Base-by-base conservation (phyloP, 257 asterid genomes). In the Scutellaria galericulata region DNA sequence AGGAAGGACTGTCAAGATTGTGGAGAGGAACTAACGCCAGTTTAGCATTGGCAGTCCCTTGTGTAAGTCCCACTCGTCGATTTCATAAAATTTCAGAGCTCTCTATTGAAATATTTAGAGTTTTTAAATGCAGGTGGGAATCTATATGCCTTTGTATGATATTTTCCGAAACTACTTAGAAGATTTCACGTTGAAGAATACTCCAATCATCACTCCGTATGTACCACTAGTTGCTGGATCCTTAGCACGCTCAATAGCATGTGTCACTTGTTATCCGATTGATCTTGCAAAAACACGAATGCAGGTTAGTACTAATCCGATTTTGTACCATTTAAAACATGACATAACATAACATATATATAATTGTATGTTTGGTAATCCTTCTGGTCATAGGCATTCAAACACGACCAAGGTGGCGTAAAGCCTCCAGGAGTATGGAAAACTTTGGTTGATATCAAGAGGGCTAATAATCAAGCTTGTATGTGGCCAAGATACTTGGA, bases 1-100 rank as follows among this genome's bases (percentile, higher is more conserved):
- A 92, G 98, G 97, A 92, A 88, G 97, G 98, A 70, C 77, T 89
- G 52, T 70, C 86, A 53, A 83, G 84, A 82, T 79, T 95, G 71
- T 95, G 99, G 99, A 84, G 97, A 80, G 99, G 99, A 81, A 94
- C 99, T 62, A 81, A 81, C 82, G 99, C 99, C 42, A 88, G 99
- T 81, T 83, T 92, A 83, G 87, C 95, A 67, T 71, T 94, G 81
- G 99, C 99, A 15, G 63, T 91, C 58, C 99, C 99, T 22, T 82
- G 96, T 11, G 99, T 95, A 81, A 77, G 99, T 75, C 20, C 14
- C 65, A 47, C 7, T 56, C 37, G 4, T 31, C 37, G 37, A 31
- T 3, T 31, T 31, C 95, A 56, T 80, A 48, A 31, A 20, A n/a
- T 60, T 71, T 37, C 7, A 13, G 13, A 27, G 6, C 2, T 20